Conservation (phyloP, 768 basidiomycete species). For the Suillus tomentosus region DNA sequence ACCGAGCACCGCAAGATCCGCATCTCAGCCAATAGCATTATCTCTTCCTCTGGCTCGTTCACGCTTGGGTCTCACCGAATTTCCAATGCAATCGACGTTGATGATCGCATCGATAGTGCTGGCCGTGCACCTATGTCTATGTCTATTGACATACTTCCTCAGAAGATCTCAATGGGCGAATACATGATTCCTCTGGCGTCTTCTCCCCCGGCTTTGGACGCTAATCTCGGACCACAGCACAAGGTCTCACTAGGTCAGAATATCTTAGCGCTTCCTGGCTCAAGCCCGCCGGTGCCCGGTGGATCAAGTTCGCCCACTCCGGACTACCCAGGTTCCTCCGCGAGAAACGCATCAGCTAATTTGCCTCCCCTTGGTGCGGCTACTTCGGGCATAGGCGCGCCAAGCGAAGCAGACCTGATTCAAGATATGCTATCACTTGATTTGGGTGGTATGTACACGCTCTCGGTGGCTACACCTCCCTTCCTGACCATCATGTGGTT, state of each 20-base stretch:
- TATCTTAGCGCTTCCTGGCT: not conserved
- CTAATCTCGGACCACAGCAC: not conserved
- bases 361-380: no score
- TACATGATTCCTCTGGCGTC: conserved; percentile 14
- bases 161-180: conserved; percentile 15
- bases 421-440: conserved; percentile 25
- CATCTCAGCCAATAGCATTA: conserved; percentile 31
- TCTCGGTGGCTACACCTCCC: not conserved
- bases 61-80: conserved; percentile 18
- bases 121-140: conserved; percentile 4
- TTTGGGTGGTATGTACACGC: conserved; percentile 29
- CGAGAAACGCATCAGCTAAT: not conserved
- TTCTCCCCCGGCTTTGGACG: not conserved
- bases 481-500: not conserved
- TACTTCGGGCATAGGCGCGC: not conserved
- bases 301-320: not conserved
- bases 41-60: conserved; percentile 33
- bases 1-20: conserved; percentile 15
- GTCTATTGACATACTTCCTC: not conserved
- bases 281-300: not conserved
- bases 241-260: not conserved
- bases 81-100: not conserved
- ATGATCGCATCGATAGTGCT: not conserved
- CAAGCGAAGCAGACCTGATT: conserved; percentile 20
- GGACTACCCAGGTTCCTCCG: not conserved